A percentile compares a stretch with the other conserved stretches of the same genome.
Conservation (phyloP, 1,139 yeast species). For the Yarrowia galli region DNA sequence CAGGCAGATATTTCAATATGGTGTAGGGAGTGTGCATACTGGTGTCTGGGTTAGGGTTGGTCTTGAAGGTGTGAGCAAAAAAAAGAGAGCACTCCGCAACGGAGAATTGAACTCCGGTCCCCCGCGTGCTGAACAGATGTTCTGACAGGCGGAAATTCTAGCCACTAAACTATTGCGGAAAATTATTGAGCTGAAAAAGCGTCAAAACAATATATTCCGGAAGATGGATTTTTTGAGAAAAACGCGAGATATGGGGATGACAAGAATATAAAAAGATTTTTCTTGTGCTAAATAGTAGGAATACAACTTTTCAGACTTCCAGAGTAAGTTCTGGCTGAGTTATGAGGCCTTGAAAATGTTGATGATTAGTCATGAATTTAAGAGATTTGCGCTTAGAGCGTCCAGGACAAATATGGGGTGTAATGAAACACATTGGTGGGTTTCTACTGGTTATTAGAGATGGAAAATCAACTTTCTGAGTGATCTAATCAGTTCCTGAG, state of each 20-base stretch:
- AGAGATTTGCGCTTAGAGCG: too few relatives aligned
- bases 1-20: background rate
- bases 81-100: slow-evolving; percentile 3
- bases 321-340: background rate
- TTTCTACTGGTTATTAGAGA: too few relatives aligned
- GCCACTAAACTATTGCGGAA: slow-evolving; percentile 14
- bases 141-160: slow-evolving; percentile 15
- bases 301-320: background rate
- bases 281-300: background rate
- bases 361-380: background rate
- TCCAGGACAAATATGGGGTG: too few relatives aligned
- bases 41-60: slow-evolving; percentile 7
- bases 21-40: background rate
- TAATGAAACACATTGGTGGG: too few relatives aligned
- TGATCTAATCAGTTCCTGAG: too few relatives aligned
- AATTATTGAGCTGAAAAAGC: too few relatives aligned
- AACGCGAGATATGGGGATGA: background rate
- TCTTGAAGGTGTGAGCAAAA: too few relatives aligned
- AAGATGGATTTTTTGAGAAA: background rate
- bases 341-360: too few relatives aligned
- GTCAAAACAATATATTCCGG: background rate
- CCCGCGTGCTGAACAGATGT: slow-evolving; percentile 8
- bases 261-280: background rate
- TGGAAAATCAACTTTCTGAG: too few relatives aligned
- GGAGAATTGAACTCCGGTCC: slow-evolving; percentile 23